A percentile compares a stretch with the other conserved stretches of the same genome.
phyloP scores from a whole-genome alignment of 2,329 filamentous ascomycete genomes.

The Davidsoniella neocaledoniae region DNA sequence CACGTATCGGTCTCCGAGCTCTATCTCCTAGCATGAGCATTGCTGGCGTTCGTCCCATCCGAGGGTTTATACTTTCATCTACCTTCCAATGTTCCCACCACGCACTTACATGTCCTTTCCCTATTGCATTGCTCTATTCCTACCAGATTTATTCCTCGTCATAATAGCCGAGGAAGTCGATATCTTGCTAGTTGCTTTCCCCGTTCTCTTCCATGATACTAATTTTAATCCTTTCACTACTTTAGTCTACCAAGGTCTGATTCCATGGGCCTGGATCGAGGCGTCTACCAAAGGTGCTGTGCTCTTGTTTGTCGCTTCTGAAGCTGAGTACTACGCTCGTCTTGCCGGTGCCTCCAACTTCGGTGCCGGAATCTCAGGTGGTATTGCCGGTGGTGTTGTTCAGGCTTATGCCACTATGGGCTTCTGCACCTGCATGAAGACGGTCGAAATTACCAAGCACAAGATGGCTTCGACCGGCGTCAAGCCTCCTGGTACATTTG shows the following conservation, averaged over 20 bases:
- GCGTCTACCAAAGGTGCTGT: conserved; percentile 98
- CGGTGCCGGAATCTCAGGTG: conserved; percentile 71
- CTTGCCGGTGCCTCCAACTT: conserved; percentile 73
- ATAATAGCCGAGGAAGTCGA: too few species aligned
- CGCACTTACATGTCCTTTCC: too few species aligned
- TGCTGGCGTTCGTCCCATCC: too few species aligned
- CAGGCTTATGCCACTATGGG: conserved; percentile 99
- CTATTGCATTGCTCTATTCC: too few species aligned
- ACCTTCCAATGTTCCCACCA: too few species aligned
- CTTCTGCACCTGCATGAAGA: conserved; percentile 99
- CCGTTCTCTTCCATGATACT: too few species aligned
- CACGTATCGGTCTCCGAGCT: too few species aligned
- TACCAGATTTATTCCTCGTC: too few species aligned
- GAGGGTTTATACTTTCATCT: too few species aligned
- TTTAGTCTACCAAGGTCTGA: conserved; percentile 97
- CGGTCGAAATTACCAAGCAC: conserved; percentile 97
- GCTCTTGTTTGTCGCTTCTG: conserved; percentile 94
- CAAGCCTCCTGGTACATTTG: conserved; percentile 78
- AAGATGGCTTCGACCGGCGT: conserved; percentile 74
- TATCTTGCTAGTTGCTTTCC: too few species aligned
- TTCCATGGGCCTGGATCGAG: conserved; percentile 99
- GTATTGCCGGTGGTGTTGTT: conserved; percentile 85
- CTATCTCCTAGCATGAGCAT: too few species aligned
- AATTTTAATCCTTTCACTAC: not conserved
- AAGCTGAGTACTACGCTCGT: conserved; percentile 91